A percentile compares a stretch with the other conserved stretches of the same genome.
Evolutionary conservation across 352 stramenopile species (phyloP).

Genomic region (Phytophthora lateralis): DNA sequence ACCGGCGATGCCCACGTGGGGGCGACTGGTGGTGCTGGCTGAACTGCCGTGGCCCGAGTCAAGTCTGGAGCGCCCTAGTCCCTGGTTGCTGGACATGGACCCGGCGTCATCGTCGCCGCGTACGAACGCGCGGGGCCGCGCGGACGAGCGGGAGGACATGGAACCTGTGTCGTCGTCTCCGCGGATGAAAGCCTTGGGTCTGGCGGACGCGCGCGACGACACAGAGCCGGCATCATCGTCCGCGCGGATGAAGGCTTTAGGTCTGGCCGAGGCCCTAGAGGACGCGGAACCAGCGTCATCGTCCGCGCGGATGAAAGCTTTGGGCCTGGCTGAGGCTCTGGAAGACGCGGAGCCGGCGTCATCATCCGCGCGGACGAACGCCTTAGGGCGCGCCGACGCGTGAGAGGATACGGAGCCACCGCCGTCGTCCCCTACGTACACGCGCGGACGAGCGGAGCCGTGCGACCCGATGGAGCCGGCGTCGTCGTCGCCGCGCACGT

Average conservation of each 20-base stretch:
- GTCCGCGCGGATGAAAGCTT: constrained; percentile 37
- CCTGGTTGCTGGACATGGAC: constrained; percentile 41
- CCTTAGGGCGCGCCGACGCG: constrained; percentile 22
- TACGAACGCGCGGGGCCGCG: constrained; percentile 32
- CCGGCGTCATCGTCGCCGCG: constrained; percentile 27
- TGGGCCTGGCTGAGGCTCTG: constrained; percentile 3
- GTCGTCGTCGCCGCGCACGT: constrained; percentile 35
- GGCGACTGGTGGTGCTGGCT: constrained; percentile 19
- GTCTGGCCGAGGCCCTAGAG: constrained; percentile 28
- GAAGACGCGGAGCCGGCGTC: constrained; percentile 15
- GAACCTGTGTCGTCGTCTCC: constrained; percentile 37
- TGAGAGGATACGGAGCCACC: constrained; percentile 24
- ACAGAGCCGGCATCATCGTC: constrained; percentile 43
- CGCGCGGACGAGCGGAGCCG: constrained; percentile 27
- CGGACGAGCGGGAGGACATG: constrained; percentile 31
- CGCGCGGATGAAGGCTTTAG: constrained; percentile 35
- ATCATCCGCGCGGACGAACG: constrained; percentile 15
- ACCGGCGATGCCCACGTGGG: constrained; percentile 39
- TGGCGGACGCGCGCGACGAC: constrained; percentile 23
- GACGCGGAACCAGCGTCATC: constrained; percentile 35
- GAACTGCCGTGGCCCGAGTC: constrained; percentile 29
- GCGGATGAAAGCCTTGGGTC: constrained; percentile 37
- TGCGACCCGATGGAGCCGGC: constrained; percentile 36
- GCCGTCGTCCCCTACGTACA: constrained; percentile 30
- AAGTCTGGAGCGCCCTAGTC: constrained; percentile 14